Percentiles rank a stretch among this genome's conserved stretches.
Evolutionary conservation across 2,329 filamentous ascomycete species (phyloP).

Genomic region (Fusarium torulosum): DNA sequence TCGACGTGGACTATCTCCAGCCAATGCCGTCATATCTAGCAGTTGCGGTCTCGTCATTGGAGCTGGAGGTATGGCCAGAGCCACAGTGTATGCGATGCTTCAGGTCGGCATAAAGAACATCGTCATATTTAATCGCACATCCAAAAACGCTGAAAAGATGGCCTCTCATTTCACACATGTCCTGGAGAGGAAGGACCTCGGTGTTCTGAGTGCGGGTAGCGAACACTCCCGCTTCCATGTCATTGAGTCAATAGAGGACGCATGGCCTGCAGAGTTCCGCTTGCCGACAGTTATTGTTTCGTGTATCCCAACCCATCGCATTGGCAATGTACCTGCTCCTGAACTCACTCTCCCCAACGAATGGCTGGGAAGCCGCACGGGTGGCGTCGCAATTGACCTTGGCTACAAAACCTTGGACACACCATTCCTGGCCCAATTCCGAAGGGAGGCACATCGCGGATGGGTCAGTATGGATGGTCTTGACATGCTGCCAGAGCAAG

Average conservation of each 20-base stretch:
- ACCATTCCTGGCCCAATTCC: constrained; percentile 76
- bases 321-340: constrained; percentile 72
- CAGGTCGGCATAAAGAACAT: constrained; percentile 82
- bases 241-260: constrained; percentile 67
- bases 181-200: constrained; percentile 58
- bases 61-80: constrained; percentile 81
- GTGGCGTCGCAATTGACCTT: constrained; percentile 80
- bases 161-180: constrained; percentile 77
- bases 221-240: constrained; percentile 67
- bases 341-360: constrained; percentile 76
- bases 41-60: constrained; percentile 72
- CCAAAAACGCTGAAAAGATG: constrained; percentile 74
- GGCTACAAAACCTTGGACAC: constrained; percentile 81
- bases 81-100: constrained; percentile 82
- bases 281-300: constrained; percentile 81
- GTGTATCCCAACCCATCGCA: constrained; percentile 78
- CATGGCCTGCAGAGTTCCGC: constrained; percentile 74
- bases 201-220: constrained; percentile 58
- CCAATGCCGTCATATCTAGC: constrained; percentile 70
- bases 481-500: constrained; percentile 82
- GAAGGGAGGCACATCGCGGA: constrained; percentile 67
- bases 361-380: constrained; percentile 79
- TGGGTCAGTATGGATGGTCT: constrained; percentile 84
- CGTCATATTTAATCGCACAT: constrained; percentile 78
- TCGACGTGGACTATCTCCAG: constrained; percentile 77